Evolutionary conservation across 2,329 filamentous ascomycete species (phyloP), one percentile per base, ranked within the genome.

Genomic region (Aspergillus aculeatinus): DNA sequence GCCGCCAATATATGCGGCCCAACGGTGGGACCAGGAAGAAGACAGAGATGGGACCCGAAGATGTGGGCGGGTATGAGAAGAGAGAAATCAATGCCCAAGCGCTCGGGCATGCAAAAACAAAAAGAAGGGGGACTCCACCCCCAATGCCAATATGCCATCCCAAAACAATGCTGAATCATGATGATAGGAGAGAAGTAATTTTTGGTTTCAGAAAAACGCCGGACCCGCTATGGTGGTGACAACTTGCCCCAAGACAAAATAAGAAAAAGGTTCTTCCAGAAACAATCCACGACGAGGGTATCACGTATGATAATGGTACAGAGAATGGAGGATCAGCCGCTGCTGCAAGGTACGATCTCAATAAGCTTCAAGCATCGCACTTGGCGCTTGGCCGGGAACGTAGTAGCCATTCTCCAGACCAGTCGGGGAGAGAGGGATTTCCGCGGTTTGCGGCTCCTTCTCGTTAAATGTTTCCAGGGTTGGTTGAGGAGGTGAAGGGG

Each of bases 401-500:
- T 80, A 83, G 73, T 80, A 83, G 62, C 76, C 77, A 59, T 80
- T 72, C 58, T 82, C 80, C 64, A 82, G 79, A 55, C 78, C 74
- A 44, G 72, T 66, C 42, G 68, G 70, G 2, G 71, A 65, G 56
- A 77, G 65, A 9, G 72, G 63, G 59, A 79, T 77, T 4, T 77
- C 76, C 31, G 75, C 75, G 61, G 79, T 76, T 59, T 73, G 75
- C 65, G 75, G 65, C 64, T 85, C 79, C 79, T 88, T 85, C 68
- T 85, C 81, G 50, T 83, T 79, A 70, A 91, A 89, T 47, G 82
- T 77, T 61, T 85, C 80, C 56, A 91, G 77, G 39, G 82, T 74
- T 29, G 83, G 65, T 63, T 76, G 71, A 51, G 85, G 84, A 42
- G 89, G 89, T 62, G 88, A 90, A 21, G 88, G 88, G 7, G 90